Base-by-base conservation (phyloP, 2,329 filamentous ascomycete species). In the Diaporthe capsici region DNA sequence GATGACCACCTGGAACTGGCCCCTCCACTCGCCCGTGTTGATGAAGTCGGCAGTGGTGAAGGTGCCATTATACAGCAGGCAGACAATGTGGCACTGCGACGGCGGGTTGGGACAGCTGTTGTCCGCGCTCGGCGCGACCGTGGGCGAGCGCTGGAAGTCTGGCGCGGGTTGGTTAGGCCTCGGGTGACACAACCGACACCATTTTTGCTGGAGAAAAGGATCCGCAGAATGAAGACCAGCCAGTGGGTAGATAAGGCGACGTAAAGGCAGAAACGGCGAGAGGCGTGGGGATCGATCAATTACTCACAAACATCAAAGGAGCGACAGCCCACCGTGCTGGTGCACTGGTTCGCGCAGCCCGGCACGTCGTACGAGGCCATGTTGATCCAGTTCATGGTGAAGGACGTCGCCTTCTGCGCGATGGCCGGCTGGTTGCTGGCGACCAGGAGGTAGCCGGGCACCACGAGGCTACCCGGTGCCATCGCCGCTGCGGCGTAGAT, bases 101-200 rank as follows among this genome's bases (percentile, higher is more conserved):
- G 53, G 60, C 47, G 57, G 57, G 47, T 42, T 49, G 22, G 55
- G 55, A 39, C 63, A 60, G 25, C 53, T 49, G 9, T 12, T 51
- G 37, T 76, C 51, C 31, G 20, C 37, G 25, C 74, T 76, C n/a
- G 61, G 71, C 28, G 44, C 61, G 13, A 74, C 34, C 15, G 9
- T 63, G 22, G 71, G 71, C 44, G 65, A 71, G 12, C 71, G 61
- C 58, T 76, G 57, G 39, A 37, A 74, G 37, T 53, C 73, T 72
- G 15, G 34, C 6, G 47, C 15, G 49, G 13, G 9, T 2, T 1
- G 31, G 47, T 20, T 1, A 65, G 60, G 61, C 5, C 37, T n/a
- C 17, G 9, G 10, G 4, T 31, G 4, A 37, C 31, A 51, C 34
- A 42, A 25, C 15, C 8, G 31, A 20, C 28, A 58, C 10, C 10